Evolutionary conservation across 345 rosid species (phyloP), one percentile per base, ranked within the genome.

Genomic region (Litchi chinensis): DNA sequence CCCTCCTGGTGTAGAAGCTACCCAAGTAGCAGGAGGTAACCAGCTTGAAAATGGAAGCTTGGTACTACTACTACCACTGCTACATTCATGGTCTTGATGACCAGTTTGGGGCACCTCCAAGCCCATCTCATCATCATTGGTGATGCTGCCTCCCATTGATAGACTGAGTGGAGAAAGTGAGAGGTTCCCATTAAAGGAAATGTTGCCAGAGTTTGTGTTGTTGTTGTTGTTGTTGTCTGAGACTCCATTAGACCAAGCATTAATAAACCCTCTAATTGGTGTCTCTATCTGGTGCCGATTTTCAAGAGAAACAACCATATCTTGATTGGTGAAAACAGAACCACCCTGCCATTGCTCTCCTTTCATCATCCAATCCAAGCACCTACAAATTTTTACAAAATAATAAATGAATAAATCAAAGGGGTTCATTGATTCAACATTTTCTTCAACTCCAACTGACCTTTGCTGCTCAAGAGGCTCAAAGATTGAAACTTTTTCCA

Each of bases 1-100:
- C 40, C 98, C 97, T 1, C 97, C 98, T 1, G 90, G 92, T 0
- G 91, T 68, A 41, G 88, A 70, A 48, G 84, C 56, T 67, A 79
- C 50, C 83, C 85, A 87, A 6, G 89, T 79, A 19, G 71, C 71
- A 7, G 89, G 82, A 80, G 80, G 79, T 67, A 84, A 80, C 90
- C 90, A 88, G 67, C 73, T 77, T 41, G 93, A 65, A 59, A 71
- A 75, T 39, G 76, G 66, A 5, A 85, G 71, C 64, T 82, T 71
- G 74, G 76, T 77, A 32, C 76, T 75, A 46, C 1, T 46, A 46
- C 52, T 46, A 11, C 52, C 5, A 11, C 52, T 5, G 8, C 52
- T 46, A 76, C 77, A 78, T 68, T 83, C 80, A 65, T 66, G 72
- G 48, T 78, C 82, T 56, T 77, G 82, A 77, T 77, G 82, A 76